Evolutionary conservation across 805 yeast species (phyloP).

Genomic region (Suhomyces vadensis): DNA sequence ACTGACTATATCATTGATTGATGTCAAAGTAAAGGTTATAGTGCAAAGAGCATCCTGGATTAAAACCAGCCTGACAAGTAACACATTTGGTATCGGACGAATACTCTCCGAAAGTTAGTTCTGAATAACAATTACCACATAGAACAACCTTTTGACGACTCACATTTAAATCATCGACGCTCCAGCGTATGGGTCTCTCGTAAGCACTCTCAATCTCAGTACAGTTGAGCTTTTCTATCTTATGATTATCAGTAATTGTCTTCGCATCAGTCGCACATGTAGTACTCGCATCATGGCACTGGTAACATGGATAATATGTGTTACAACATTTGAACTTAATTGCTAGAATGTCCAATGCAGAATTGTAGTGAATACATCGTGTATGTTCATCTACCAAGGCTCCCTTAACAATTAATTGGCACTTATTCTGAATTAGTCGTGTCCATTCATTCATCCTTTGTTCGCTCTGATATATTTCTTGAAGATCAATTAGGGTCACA

Average conservation of each 20-base stretch:
- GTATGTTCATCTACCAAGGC: slow-evolving; percentile 31
- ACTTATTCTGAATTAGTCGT: background rate
- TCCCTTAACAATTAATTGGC: background rate
- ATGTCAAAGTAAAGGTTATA: slow-evolving; percentile 36
- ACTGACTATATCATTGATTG: background rate
- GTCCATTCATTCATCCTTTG: background rate
- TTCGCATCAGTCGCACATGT: background rate
- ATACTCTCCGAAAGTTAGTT: slow-evolving; percentile 32
- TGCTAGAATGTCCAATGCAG: slow-evolving; percentile 38
- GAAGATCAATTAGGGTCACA: too few species aligned
- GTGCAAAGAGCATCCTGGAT: slow-evolving; percentile 41
- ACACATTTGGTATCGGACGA: slow-evolving; percentile 20
- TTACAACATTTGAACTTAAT: slow-evolving; percentile 41
- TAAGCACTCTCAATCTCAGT: background rate
- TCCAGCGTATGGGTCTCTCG: slow-evolving; percentile 13
- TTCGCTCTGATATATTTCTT: too few species aligned
- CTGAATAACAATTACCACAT: slow-evolving; percentile 38
- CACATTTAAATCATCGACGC: slow-evolving; percentile 8
- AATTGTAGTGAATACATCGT: slow-evolving; percentile 40
- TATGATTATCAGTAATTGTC: slow-evolving; percentile 8
- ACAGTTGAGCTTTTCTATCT: background rate
- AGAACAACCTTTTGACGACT: slow-evolving; percentile 25
- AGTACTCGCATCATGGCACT: slow-evolving; percentile 32
- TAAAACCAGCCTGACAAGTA: slow-evolving; percentile 30
- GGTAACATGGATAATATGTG: slow-evolving; percentile 38